Base-by-base conservation (phyloP, 139 green algal species). In the Tetraselmis chui region DNA sequence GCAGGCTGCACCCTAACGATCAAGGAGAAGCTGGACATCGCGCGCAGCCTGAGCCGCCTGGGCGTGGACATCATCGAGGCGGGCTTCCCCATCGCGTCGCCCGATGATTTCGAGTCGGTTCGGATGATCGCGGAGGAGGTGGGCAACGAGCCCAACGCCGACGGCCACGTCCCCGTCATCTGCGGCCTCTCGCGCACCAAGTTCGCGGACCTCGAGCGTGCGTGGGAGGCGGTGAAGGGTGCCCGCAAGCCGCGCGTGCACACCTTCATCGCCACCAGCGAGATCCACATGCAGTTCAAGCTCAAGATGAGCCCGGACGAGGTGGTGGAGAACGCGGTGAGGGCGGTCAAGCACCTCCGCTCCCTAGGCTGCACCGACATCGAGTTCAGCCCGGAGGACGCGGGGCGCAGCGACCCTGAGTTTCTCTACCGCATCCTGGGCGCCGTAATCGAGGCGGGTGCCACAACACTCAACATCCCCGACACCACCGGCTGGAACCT, bases 51-150 rank as follows among this genome's bases (percentile, higher is more conserved):
- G 59, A 87, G 90, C n/a, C 96, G 95, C 86, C 92, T 99, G 29
- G 95, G 96, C 23, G 96, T 99, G 58, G 97, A 99, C 84, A 98
- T 99, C 85, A 99, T 99, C 78, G 97, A 99, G 88, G 97, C 96
- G 5, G 97, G 97, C 79, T 99, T 98, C 83, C 97, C 97, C 0
- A 90, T 97, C 2, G 94, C 97, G 1, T 98, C 94, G 0, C 96
- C 95, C n/a, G 97, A 98, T 79, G 97, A 99, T 85, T 97, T 99
- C 74, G 93, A 98, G 85, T 96, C 96, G 2, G 97, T 99, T 32
- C 81, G 87, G 0, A 83, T 81, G 79, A 99, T 99, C 80, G 96
- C 96, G n/a, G 91, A 92, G 85, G 90, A 95, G 31, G 95, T 99
- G 2, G 93, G 93, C 31, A 93, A 91, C 76, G 85, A 88, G 0